A percentile compares a stretch with the other conserved stretches of the same genome.
These are phyloP conservation scores for Discostella stelligera DNA, from an alignment of 352 stramenopile species.

Conservation along the genomic window DNA sequence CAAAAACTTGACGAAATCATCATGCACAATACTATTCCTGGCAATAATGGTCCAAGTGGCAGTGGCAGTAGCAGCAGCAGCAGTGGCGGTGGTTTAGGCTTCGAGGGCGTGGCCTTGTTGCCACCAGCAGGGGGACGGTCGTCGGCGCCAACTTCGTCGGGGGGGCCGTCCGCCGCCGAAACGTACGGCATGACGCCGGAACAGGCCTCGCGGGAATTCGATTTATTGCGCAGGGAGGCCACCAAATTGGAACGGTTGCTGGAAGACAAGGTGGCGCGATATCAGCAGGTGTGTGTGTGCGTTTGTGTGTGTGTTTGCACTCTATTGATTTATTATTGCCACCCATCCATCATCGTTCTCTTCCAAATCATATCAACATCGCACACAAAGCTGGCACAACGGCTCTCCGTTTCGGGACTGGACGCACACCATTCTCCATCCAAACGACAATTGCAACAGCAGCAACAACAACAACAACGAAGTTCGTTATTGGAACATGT, in stretches of 20 bases:
- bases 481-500: conserved; percentile 52
- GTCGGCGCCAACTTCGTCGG: too few species aligned
- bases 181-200: conserved; percentile 41
- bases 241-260: conserved; percentile 72
- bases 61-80: too few species aligned
- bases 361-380: too few species aligned
- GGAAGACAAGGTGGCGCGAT: conserved; percentile 70
- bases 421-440: conserved; percentile 5
- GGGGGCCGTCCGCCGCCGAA: neutral
- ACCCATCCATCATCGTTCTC: neutral
- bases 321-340: neutral
- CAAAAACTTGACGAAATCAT: too few species aligned
- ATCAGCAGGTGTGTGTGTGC: conserved; percentile 68
- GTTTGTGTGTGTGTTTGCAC: neutral
- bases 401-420: conserved; percentile 17
- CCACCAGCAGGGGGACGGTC: too few species aligned
- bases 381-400: conserved; percentile 39
- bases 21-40: too few species aligned
- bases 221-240: conserved; percentile 70
- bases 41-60: too few species aligned
- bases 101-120: too few species aligned
- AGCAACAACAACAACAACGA: conserved; percentile 6
- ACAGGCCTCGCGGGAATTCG: conserved; percentile 62
- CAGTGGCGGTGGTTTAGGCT: too few species aligned
- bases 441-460: neutral